Conservation (phyloP, 805 yeast species). For the Pichia exigua region DNA sequence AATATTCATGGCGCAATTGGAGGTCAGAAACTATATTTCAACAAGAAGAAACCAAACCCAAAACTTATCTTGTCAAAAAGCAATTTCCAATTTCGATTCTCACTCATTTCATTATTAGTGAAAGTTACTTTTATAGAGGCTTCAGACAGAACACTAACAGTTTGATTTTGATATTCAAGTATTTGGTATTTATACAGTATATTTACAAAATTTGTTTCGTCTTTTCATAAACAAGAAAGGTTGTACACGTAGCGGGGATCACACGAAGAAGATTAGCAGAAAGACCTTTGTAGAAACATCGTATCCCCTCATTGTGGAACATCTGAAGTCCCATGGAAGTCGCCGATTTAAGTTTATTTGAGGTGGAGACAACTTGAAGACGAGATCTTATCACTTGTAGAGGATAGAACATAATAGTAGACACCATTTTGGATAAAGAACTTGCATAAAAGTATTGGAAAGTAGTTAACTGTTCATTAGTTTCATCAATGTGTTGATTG, state of each 20-base stretch:
- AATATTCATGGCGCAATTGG: conserved; percentile 1
- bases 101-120: background rate
- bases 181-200: background rate
- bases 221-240: conserved; percentile 78
- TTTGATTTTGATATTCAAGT: background rate
- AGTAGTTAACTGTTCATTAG: conserved; percentile 31
- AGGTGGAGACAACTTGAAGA: conserved; percentile 45
- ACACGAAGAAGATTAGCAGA: conserved; percentile 73
- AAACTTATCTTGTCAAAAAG: background rate
- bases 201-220: conserved; percentile 26
- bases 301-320: conserved; percentile 43
- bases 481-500: conserved; percentile 5
- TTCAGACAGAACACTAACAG: background rate
- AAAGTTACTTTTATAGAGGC: too few relatives aligned
- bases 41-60: background rate
- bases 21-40: background rate
- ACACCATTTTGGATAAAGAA: conserved; percentile 56
- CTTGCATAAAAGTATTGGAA: conserved; percentile 59
- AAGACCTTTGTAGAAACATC: conserved; percentile 79
- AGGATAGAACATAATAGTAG: conserved; percentile 71
- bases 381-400: conserved; percentile 74
- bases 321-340: conserved; percentile 22
- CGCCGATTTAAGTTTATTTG: background rate
- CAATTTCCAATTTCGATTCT: background rate
- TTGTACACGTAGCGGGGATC: conserved; percentile 87